Base-by-base conservation (phyloP, 441 rosid species). In the Euphorbia corollata region DNA sequence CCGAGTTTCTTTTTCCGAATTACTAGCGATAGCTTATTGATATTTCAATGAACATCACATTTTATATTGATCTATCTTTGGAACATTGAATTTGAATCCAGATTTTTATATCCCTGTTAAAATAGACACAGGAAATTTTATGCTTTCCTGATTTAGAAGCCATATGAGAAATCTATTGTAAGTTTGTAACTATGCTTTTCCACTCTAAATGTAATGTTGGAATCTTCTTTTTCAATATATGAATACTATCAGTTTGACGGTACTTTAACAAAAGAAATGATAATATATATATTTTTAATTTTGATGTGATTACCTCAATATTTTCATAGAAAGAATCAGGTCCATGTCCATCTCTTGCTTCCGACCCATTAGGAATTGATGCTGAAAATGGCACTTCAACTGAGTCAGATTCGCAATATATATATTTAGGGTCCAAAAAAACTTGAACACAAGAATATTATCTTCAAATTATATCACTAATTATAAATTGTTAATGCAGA, bases 241-340 rank as follows among this genome's bases (percentile, higher is more conserved):
- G 50, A 45, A 45, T 4, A 0, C 3, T 13, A 47, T 47, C 51
- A 47, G 51, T 47, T 16, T 47, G 51, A 47, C 6, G 13, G 13
- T 47, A n/a, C 51, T 47, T 47, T 13, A 12, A n/a, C 2, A 13
- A 47, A 47, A 47, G 51, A 47, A 47, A 47, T 47, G 51, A n/a
- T 16, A 16, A 16, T 1, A 11, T 16, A 16, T 13, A 0, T 47
- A 7, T n/a, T 36, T 64, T n/a, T 41, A 39, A 6, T 22, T 58
- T 11, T 32, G 64, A 70, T 16, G 23, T 45, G 64, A 65, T 32
- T 20, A 50, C 95, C 83, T 71, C 68, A 71, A 84, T 81, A 65
- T 79, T 74, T 45, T 62, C 80, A 8, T 75, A 81, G 78, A 82
- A 77, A 73, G 85, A 78, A 9, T 86, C 89, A 36, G 83, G 85